Evolutionary conservation across 225 moss, liverwort and hornwort species (phyloP), one percentile per base, ranked within the genome.

Genomic region (Straminergon stramineum): DNA sequence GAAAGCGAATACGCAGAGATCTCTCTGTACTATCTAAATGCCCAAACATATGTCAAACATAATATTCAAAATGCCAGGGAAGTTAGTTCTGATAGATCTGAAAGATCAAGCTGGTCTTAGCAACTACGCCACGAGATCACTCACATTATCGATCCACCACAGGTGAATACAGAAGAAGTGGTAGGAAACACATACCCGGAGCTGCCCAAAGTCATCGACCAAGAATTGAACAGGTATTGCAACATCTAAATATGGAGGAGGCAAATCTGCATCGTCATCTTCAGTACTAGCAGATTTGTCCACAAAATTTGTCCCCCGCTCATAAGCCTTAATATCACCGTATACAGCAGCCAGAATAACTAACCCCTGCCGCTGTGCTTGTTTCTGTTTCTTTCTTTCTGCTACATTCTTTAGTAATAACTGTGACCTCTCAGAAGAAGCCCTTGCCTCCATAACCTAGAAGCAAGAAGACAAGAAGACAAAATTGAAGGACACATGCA

Each of bases 181-280:
- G 31, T 21, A 88, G 66, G 28, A 84, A 84, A 65, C 52, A 79
- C 91, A 84, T 82, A 96, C 96, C 94, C 94, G 95, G 56, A 99
- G 95, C 90, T 94, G 95, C 91, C 99, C 97, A 48, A 91, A 91
- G 89, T 99, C 99, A 79, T 97, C 97, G 69, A 99, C 97, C 94
- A 99, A 93, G 81, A 99, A 99, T 88, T 99, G 99, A 82, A 99
- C 83, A 64, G 99, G 99, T 79, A 97, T 90, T 57, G 97, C 96
- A 53, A 99, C 99, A 88, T 99, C 97, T 86, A 97, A 90, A 90
- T 96, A 96, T 78, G 97, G 95, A 86, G 95, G 94, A 84, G 99
- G 99, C 63, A 99, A 92, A 91, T 96, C 96, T 75, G 91, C 92
- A 91, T 96, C 96, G 75, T 95, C 95, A 24, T 92, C 95, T 61